Conservation (phyloP, 345 rosid species). For the Cochlearia excelsa region DNA sequence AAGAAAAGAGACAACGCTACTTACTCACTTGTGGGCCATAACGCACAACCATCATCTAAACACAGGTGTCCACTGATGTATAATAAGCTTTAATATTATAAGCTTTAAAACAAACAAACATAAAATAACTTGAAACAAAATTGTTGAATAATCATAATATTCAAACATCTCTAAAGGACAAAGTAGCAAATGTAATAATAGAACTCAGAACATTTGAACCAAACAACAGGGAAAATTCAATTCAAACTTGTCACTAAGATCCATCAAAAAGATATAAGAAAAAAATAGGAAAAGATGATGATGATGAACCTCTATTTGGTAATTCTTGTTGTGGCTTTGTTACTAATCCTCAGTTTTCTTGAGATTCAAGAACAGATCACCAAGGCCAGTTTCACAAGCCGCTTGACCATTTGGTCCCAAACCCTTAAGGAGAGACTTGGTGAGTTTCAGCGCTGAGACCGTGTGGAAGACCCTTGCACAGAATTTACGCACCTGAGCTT, state of each 20-base stretch:
- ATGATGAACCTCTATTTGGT: constrained; percentile 3
- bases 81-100: too few species aligned
- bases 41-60: neutral
- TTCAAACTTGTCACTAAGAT: constrained; percentile 13
- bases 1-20: constrained; percentile 14
- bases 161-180: constrained; percentile 18
- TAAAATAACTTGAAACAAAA: constrained; percentile 2
- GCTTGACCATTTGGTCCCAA: constrained; percentile 49
- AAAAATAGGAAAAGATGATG: constrained; percentile 5
- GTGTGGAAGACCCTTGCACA: constrained; percentile 61
- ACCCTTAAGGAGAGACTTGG: constrained; percentile 56
- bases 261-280: constrained; percentile 8
- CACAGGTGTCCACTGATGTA: constrained; percentile 13
- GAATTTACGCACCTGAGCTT: constrained; percentile 67
- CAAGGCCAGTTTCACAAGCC: constrained; percentile 67
- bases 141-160: constrained; percentile 6
- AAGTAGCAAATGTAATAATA: constrained; percentile 9
- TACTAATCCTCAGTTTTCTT: constrained; percentile 40
- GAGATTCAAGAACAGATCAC: constrained; percentile 52
- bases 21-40: constrained; percentile 2
- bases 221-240: constrained; percentile 9
- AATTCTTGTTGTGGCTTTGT: constrained; percentile 11
- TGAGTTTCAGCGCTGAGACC: constrained; percentile 46
- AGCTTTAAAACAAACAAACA: neutral
- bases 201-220: constrained; percentile 3